These are phyloP conservation scores for Xerocomellus chrysenteron DNA, from an alignment of 768 basidiomycete species.

Conservation along the genomic window DNA sequence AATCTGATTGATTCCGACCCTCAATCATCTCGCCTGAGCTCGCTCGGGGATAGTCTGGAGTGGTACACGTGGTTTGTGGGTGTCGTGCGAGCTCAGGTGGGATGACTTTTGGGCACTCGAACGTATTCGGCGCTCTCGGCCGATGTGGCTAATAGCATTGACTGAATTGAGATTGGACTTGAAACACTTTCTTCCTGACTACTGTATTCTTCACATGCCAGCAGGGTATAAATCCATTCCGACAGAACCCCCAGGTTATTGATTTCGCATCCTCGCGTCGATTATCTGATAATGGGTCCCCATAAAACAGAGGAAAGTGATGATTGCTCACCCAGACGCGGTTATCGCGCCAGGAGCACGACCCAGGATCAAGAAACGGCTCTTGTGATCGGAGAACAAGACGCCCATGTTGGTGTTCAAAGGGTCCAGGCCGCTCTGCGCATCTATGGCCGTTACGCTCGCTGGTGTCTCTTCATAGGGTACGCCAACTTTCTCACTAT, in stretches of 20 bases:
- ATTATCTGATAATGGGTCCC: slow-evolving; percentile 1
- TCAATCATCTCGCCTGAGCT: too few relatives aligned
- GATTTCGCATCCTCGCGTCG: neutral
- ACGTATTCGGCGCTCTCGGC: too few relatives aligned
- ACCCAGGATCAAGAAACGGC: neutral
- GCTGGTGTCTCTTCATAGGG: slow-evolving; percentile 63
- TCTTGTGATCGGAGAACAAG: slow-evolving; percentile 12
- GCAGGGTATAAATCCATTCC: slow-evolving; percentile 19
- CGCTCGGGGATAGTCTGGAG: too few relatives aligned
- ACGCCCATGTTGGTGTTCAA: slow-evolving; percentile 42
- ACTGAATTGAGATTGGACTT: too few relatives aligned
- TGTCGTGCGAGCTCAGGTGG: too few relatives aligned
- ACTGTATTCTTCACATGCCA: slow-evolving; percentile 10
- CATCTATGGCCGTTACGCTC: slow-evolving; percentile 53
- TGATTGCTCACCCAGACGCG: neutral
- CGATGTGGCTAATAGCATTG: too few relatives aligned
- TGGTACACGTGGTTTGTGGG: too few relatives aligned
- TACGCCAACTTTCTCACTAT: slow-evolving; percentile 21
- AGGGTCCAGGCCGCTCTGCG: slow-evolving; percentile 51
- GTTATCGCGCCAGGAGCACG: neutral
- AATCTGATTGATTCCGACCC: too few relatives aligned
- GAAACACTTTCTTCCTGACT: neutral
- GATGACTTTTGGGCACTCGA: too few relatives aligned
- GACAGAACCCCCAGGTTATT: slow-evolving; percentile 13
- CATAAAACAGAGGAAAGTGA: slow-evolving; percentile 2